phyloP scores from a whole-genome alignment of 2,329 filamentous ascomycete species.

The Fusarium poae region DNA sequence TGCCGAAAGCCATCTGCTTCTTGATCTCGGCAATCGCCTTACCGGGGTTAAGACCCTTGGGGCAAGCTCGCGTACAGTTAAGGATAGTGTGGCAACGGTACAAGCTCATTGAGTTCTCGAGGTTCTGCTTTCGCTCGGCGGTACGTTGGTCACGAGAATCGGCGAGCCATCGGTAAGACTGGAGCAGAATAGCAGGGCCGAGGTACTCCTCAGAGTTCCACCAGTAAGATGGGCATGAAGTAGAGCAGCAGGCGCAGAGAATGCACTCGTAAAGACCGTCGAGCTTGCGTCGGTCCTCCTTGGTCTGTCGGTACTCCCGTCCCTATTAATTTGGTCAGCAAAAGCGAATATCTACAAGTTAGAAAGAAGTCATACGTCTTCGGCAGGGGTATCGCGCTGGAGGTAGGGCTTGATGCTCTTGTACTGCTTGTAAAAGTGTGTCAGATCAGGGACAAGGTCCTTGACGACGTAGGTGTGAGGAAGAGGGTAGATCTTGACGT shows the following conservation, averaged over 20 bases:
- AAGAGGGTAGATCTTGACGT: conserved; percentile 96
- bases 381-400: conserved; percentile 85
- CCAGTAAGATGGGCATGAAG: conserved; percentile 99
- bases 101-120: conserved; percentile 99
- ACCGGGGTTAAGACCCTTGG: conserved; percentile 97
- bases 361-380: conserved; percentile 71
- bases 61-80: conserved; percentile 97
- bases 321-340: conserved; percentile 67
- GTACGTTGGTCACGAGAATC: conserved; percentile 94
- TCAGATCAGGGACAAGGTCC: conserved; percentile 97
- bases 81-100: conserved; percentile 99
- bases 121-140: conserved; percentile 85
- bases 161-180: conserved; percentile 97
- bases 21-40: conserved; percentile 97
- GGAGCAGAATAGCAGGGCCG: conserved; percentile 93
- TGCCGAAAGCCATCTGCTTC: conserved; percentile 84
- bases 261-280: conserved; percentile 99
- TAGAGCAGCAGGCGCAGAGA: conserved; percentile 98
- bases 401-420: conserved; percentile 99
- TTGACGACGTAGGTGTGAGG: conserved; percentile 99
- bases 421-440: conserved; percentile 99
- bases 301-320: conserved; percentile 90
- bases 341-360: background rate
- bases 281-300: conserved; percentile 94
- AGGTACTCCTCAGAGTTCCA: conserved; percentile 99